Percentiles rank a stretch among this genome's conserved stretches.
Conservation (phyloP, 192 early-diverging fungal genomes). For the Rhizophagus prolifer region DNA sequence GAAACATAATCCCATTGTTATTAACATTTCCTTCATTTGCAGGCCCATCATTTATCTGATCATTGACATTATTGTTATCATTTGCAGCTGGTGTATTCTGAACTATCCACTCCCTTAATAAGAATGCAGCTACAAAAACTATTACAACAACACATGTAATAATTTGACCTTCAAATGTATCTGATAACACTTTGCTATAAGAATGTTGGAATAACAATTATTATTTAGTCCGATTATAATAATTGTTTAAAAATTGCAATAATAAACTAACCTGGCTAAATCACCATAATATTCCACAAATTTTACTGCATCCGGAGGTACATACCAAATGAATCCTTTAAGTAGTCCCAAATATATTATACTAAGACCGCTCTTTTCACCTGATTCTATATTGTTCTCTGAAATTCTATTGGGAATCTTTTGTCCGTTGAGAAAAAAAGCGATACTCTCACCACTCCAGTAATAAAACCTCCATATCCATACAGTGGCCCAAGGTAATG, state of each 20-base stretch:
- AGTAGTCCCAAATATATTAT: neutral
- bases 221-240: neutral
- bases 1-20: neutral
- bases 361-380: constrained; percentile 27
- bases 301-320: constrained; percentile 23
- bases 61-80: constrained; percentile 32
- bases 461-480: constrained; percentile 87
- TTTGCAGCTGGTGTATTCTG: constrained; percentile 57
- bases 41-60: neutral
- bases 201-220: constrained; percentile 31
- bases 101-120: constrained; percentile 87
- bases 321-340: constrained; percentile 25
- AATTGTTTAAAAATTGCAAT: neutral
- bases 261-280: neutral
- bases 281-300: constrained; percentile 23
- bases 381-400: constrained; percentile 1
- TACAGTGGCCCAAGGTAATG: constrained; percentile 78
- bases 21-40: neutral
- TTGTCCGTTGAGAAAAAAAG: constrained; percentile 39
- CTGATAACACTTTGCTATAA: constrained; percentile 50
- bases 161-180: constrained; percentile 85
- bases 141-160: constrained; percentile 75
- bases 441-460: constrained; percentile 66
- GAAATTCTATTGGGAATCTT: constrained; percentile 19
- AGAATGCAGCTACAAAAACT: constrained; percentile 75